These are phyloP conservation scores for Asterella californica DNA, from an alignment of 225 moss, liverwort and hornwort species.

Conservation along the genomic window DNA sequence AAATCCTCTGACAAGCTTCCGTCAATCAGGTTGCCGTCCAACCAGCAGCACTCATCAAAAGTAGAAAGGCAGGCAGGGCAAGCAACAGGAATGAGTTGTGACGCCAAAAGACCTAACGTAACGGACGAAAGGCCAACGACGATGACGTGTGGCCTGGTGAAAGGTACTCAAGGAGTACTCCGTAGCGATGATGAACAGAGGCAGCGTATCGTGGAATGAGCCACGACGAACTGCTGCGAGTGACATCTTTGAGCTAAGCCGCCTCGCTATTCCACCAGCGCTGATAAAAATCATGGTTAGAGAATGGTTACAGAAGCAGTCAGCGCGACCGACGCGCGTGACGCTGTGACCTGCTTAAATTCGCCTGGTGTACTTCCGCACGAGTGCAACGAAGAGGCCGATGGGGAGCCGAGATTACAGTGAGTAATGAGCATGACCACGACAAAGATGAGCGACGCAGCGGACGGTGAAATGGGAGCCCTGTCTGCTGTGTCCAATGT, in stretches of 20 bases:
- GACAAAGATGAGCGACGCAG: slow-evolving; percentile 5
- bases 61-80: background rate
- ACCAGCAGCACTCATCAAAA: slow-evolving; percentile 1
- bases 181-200: slow-evolving; percentile 1
- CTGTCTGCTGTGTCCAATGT: slow-evolving; percentile 27
- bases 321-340: slow-evolving; percentile 15
- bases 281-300: too few species aligned
- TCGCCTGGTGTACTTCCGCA: slow-evolving; percentile 28
- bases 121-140: too few species aligned
- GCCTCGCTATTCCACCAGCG: slow-evolving; percentile 28
- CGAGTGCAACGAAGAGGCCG: slow-evolving; percentile 6
- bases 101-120: too few species aligned
- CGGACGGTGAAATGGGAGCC: slow-evolving; percentile 29
- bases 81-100: too few species aligned
- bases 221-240: slow-evolving; percentile 38
- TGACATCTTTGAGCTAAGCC: slow-evolving; percentile 3
- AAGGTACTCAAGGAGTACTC: slow-evolving; percentile 26
- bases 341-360: slow-evolving; percentile 14
- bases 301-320: slow-evolving; percentile 9
- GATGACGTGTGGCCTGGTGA: too few species aligned
- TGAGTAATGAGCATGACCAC: background rate
- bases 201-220: slow-evolving; percentile 19
- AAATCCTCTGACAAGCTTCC: slow-evolving; percentile 16
- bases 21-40: slow-evolving; percentile 9
- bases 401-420: slow-evolving; percentile 23